A percentile compares a stretch with the other conserved stretches of the same genome.
Evolutionary conservation across 441 rosid species (phyloP).

Genomic region (Corymbia calophylla): DNA sequence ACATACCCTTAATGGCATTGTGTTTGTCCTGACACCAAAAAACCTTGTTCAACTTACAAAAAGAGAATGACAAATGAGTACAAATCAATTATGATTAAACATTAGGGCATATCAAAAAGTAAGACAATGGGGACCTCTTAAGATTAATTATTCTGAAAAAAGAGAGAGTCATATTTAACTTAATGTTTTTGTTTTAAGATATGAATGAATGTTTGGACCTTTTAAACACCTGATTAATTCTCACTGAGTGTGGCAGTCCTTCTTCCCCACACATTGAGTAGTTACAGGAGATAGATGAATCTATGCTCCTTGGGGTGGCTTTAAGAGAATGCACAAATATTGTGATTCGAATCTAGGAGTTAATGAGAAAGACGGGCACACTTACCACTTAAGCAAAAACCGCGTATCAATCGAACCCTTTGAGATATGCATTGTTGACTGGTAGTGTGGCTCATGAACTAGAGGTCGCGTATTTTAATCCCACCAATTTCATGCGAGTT

Average conservation of each 20-base stretch:
- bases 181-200: neutral
- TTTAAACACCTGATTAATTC: neutral
- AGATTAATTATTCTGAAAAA: neutral
- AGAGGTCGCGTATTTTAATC: neutral
- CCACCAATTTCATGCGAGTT: neutral
- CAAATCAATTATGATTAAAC: neutral
- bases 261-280: neutral
- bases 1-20: too few species aligned
- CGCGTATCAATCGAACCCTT: neutral
- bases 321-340: neutral
- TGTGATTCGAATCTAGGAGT: neutral
- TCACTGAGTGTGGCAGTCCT: neutral
- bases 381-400: neutral
- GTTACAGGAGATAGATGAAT: neutral
- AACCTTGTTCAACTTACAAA: neutral
- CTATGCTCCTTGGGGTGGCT: neutral
- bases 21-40: neutral
- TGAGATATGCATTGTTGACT: neutral
- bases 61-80: neutral
- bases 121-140: neutral
- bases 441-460: neutral
- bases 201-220: neutral
- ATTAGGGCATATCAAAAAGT: neutral
- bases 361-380: neutral
- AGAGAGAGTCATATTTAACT: neutral